These are phyloP conservation scores for Geosiphon pyriformis DNA, from an alignment of 192 early-diverging fungal genomes.

Conservation along the genomic window DNA sequence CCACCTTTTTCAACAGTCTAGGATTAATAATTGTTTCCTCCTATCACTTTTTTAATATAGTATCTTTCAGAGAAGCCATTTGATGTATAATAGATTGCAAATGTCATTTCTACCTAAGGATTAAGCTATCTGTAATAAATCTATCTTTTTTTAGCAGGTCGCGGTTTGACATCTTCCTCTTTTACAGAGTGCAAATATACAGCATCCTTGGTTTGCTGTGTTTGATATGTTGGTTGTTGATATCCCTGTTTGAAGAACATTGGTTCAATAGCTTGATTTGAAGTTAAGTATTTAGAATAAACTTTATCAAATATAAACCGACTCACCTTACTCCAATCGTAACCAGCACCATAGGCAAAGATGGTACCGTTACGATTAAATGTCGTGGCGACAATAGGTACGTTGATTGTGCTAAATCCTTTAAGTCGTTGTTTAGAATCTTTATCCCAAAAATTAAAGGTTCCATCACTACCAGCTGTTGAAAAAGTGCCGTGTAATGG, in stretches of 20 bases:
- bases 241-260: background rate
- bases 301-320: background rate
- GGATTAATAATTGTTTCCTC: too few relatives aligned
- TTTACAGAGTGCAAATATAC: conserved; percentile 21
- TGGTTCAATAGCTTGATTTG: background rate
- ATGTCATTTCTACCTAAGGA: too few relatives aligned
- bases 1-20: too few relatives aligned
- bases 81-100: too few relatives aligned
- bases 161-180: conserved; percentile 24
- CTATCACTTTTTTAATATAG: too few relatives aligned
- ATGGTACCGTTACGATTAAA: conserved; percentile 79
- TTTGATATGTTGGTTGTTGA: conserved; percentile 2
- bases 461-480: conserved; percentile 82
- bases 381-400: conserved; percentile 63
- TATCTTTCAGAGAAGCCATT: too few relatives aligned
- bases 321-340: conserved; percentile 72
- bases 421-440: conserved; percentile 84
- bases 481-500: conserved; percentile 84
- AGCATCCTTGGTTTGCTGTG: background rate
- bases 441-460: conserved; percentile 93
- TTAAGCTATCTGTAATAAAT: too few relatives aligned
- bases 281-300: background rate
- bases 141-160: conserved; percentile 15
- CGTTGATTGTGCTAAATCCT: conserved; percentile 55
- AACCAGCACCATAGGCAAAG: conserved; percentile 88